phyloP scores from a whole-genome alignment of 2,329 filamentous ascomycete genomes.

The Arthrobotrys pseudoclavata region DNA sequence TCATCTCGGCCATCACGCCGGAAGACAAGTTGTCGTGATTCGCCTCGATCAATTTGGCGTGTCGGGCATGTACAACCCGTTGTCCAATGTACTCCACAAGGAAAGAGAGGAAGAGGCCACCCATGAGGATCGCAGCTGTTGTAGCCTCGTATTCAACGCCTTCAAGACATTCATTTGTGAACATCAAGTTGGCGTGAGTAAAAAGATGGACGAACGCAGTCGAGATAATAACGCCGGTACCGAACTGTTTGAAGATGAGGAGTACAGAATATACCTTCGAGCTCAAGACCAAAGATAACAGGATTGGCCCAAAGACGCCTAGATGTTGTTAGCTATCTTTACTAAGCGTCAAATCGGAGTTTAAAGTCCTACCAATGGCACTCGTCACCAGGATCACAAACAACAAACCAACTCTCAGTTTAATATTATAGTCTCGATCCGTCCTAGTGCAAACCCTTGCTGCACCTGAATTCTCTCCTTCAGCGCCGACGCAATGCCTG shows the following conservation, averaged over 20 bases:
- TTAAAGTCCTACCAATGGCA: conserved; percentile 70
- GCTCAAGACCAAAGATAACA: conserved; percentile 69
- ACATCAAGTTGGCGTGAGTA: conserved; percentile 81
- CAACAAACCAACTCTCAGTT: conserved; percentile 77
- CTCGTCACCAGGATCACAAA: conserved; percentile 80
- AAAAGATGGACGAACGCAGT: conserved; percentile 80
- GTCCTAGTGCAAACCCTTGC: conserved; percentile 64
- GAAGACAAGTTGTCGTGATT: conserved; percentile 39
- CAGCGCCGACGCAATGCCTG: conserved; percentile 62
- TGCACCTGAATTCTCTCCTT: conserved; percentile 67
- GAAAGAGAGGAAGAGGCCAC: conserved; percentile 80
- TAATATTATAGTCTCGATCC: conserved; percentile 75
- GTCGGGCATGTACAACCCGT: conserved; percentile 45
- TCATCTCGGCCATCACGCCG: conserved; percentile 41
- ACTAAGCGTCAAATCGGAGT: background rate
- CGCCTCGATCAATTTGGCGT: conserved; percentile 43
- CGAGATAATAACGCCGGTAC: conserved; percentile 79
- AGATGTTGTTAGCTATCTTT: conserved; percentile 58
- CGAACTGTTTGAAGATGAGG: conserved; percentile 79
- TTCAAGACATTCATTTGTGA: conserved; percentile 77
- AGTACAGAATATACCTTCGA: conserved; percentile 67
- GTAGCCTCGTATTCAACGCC: conserved; percentile 77
- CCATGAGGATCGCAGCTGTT: conserved; percentile 79
- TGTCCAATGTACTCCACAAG: conserved; percentile 73
- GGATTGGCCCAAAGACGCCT: conserved; percentile 75